Evolutionary conservation across 2,329 filamentous ascomycete genomes (phyloP), one percentile per base, ranked within the genome.

Genomic region (Aureobasidium sp.): DNA sequence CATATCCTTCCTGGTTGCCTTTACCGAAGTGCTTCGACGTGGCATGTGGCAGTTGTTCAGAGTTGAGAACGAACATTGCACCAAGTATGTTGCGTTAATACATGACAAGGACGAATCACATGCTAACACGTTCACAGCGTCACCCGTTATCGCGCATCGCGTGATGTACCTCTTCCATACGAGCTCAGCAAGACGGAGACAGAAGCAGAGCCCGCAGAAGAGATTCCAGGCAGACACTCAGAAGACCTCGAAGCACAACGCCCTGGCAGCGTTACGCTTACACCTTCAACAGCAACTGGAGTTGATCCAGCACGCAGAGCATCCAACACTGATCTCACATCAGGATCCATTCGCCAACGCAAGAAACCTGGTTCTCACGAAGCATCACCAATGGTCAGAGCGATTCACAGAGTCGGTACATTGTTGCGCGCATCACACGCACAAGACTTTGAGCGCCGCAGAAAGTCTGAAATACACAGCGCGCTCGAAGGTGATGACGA

Each of bases 31-130:
- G 26, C 81, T 84, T n/a, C 85, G 94, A 36, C 81, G 94, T 71
- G 92, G 91, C 65, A 85, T 97, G 71, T 99, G 94, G 94, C 87
- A 88, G 0, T 79, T 97, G 4, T 89, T 99, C 73, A 90, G 94
- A 44, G 92, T 99, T 29, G 94, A 99, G 75, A 99, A 99, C 73
- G 94, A 99, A 70, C 94, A 99, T 76, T 96, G 92, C 75, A 87
- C 88, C 61, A 96, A 97, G 65, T 70, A 65, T 55, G 57, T 41
- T 29, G 32, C 37, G 26, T 32, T n/a, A 50, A 15, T 2, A 36
- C 29, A 12, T 20, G 32, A 13, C 17, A 17, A 48, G 6, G 15
- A 10, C 27, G 15, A 29, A 32, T 32, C 17, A 10, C n/a, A 29
- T 48, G 26, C 59, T 64, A 41, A 70, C 52, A 62, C 37, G 17